Evolutionary conservation across 345 rosid species (phyloP).

Genomic region (Raphanus sativus): DNA sequence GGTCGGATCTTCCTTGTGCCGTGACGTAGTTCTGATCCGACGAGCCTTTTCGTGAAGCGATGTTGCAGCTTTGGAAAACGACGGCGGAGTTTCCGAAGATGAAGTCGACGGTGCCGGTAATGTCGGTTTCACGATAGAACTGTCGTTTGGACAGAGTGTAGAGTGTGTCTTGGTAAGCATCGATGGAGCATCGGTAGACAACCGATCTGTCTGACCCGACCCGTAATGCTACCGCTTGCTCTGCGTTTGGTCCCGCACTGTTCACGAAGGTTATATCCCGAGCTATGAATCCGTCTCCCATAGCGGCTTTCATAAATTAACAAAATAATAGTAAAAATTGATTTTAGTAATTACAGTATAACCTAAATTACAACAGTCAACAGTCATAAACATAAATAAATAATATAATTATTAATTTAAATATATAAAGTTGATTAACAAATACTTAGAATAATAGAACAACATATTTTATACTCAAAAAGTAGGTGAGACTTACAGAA

Average conservation of each 20-base stretch:
- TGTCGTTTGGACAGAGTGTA: conserved; percentile 59
- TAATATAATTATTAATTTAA: neutral
- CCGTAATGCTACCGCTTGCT: conserved; percentile 75
- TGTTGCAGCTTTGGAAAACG: conserved; percentile 58
- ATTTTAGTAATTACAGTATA: neutral
- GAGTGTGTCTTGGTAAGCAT: conserved; percentile 61
- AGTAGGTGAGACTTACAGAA: neutral
- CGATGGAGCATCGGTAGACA: conserved; percentile 45
- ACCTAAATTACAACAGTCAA: neutral
- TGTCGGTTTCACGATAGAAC: conserved; percentile 50
- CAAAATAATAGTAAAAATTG: neutral
- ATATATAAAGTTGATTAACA: neutral
- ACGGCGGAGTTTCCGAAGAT: conserved; percentile 70
- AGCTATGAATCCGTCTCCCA: conserved; percentile 63
- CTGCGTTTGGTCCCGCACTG: conserved; percentile 60
- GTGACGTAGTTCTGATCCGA: conserved; percentile 48
- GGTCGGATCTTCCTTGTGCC: conserved; percentile 63
- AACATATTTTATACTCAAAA: neutral
- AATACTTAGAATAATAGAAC: neutral
- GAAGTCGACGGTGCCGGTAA: conserved; percentile 59
- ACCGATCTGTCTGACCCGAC: conserved; percentile 56
- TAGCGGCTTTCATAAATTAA: conserved; percentile 37
- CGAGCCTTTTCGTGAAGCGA: conserved; percentile 44
- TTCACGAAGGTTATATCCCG: conserved; percentile 58
- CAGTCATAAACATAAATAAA: neutral